Base-by-base conservation (phyloP, 23 red algal genomes). In the Gracilaria gracilis region DNA sequence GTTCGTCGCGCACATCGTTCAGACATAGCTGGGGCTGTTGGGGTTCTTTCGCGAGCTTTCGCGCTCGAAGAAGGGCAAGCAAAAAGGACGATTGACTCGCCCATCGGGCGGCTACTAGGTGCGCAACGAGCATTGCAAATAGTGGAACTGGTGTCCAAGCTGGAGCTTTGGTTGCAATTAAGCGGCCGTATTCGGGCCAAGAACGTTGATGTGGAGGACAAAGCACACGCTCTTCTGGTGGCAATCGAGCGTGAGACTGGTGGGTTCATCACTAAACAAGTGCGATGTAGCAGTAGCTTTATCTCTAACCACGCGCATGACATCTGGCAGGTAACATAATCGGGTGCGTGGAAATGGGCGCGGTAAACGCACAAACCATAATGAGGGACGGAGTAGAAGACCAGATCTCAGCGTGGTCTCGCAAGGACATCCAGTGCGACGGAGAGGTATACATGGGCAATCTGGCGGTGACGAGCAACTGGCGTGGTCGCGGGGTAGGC, bases 311-410 rank as follows among this genome's bases (percentile, higher is more conserved):
- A 44, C 38, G 27, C 57, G 17, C 17, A 55, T 84, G 11, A n/a
- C 32, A 23, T 37, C 14, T 24, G 29, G 39, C 58, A 81, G 87
- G 61, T 21, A 51, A 44, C 16, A 50, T 92, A 21, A 49, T 92
- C 17, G 89, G 79, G 2, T 84, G 79, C 53, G 75, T 92, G 9
- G 89, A 92, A 53, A 84, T 92, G 80, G 89, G 89, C 37, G 59
- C 66, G 20, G 89, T 92, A 61, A 53, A 83, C 36, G 89, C 65
- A n/a, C 15, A 24, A 23, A 33, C 31, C 23, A 46, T 29, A 34
- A 7, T 80, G 37, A 20, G 24, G n/a, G 48, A 61, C 15, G 73
- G 38, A 9, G 51, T 65, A 36, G 79, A 57, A 31, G 47, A 84
- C 1, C 46, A 78, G 36, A 66, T 57, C 23, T 19, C 19, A 4